phyloP scores from a whole-genome alignment of 2,329 filamentous ascomycete genomes.

The Colletotrichum acutatum region DNA sequence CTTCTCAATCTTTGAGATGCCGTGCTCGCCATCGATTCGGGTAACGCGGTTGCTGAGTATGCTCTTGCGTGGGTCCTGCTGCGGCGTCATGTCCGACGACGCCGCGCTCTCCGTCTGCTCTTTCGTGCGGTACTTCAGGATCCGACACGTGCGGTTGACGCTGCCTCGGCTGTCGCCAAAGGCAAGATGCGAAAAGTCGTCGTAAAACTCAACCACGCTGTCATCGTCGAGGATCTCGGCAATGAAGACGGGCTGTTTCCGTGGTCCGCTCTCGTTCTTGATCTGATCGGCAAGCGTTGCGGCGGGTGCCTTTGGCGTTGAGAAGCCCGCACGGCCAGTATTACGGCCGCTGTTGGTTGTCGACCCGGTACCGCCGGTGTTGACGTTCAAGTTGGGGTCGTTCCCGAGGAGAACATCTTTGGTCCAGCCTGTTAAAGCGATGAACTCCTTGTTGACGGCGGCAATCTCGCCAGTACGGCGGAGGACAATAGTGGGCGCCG shows the following conservation, averaged over 20 bases:
- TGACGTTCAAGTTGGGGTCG: conserved; percentile 87
- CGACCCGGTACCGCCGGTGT: conserved; percentile 68
- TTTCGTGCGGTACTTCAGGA: conserved; percentile 89
- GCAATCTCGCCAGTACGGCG: conserved; percentile 95
- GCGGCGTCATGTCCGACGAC: conserved; percentile 46
- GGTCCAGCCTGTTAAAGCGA: conserved; percentile 93
- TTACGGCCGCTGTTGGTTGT: conserved; percentile 55
- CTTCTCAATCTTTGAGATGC: conserved; percentile 83
- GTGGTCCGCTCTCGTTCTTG: conserved; percentile 54
- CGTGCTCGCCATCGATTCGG: conserved; percentile 77
- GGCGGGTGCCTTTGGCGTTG: conserved; percentile 63
- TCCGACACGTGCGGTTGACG: conserved; percentile 83
- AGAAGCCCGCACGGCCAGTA: conserved; percentile 54
- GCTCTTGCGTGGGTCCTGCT: conserved; percentile 58
- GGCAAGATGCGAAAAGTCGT: conserved; percentile 91
- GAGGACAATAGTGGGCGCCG: conserved; percentile 91
- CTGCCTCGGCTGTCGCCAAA: conserved; percentile 91
- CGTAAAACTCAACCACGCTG: conserved; percentile 93
- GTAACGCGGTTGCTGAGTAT: conserved; percentile 70
- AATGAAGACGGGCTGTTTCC: conserved; percentile 84
- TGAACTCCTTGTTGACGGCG: conserved; percentile 95
- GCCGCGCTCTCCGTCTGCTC: conserved; percentile 59
- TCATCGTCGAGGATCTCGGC: conserved; percentile 95
- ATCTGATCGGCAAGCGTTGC: conserved; percentile 51
- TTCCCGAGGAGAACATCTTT: conserved; percentile 90